Conservation (phyloP, 202 grass and related monocot genomes). For the Carex arenaria region DNA sequence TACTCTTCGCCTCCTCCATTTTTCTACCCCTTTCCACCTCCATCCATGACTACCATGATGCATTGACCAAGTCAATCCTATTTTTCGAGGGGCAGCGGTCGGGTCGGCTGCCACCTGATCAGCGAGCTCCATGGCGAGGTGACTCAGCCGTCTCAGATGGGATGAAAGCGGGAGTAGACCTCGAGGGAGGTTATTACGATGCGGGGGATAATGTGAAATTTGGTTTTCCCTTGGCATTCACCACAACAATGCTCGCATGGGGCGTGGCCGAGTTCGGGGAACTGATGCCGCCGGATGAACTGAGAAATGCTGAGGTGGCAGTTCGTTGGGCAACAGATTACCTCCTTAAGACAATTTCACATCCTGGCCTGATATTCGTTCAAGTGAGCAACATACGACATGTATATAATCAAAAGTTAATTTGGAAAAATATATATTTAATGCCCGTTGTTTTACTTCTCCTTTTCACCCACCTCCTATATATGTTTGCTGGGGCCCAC, state of each 20-base stretch:
- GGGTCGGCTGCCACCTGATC: constrained; percentile 35
- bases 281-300: constrained; percentile 55
- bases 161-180: constrained; percentile 52
- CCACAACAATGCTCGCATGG: constrained; percentile 90
- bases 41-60: constrained; percentile 47
- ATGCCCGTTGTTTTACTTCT: neutral
- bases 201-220: constrained; percentile 96
- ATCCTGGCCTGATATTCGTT: constrained; percentile 63
- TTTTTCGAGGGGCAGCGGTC: constrained; percentile 64
- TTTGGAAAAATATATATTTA: neutral
- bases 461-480: neutral
- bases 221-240: constrained; percentile 92
- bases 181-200: constrained; percentile 82
- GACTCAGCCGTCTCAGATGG: constrained; percentile 63
- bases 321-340: constrained; percentile 84
- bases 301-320: constrained; percentile 40
- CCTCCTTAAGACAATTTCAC: constrained; percentile 77
- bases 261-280: constrained; percentile 79
- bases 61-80: constrained; percentile 51
- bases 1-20: neutral
- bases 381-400: constrained; percentile 37
- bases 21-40: constrained; percentile 21
- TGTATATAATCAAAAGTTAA: neutral
- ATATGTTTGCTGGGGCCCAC: neutral
- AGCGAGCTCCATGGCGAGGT: constrained; percentile 54